phyloP scores from a whole-genome alignment of 257 asterid genomes.

The Penstemon barbatus region DNA sequence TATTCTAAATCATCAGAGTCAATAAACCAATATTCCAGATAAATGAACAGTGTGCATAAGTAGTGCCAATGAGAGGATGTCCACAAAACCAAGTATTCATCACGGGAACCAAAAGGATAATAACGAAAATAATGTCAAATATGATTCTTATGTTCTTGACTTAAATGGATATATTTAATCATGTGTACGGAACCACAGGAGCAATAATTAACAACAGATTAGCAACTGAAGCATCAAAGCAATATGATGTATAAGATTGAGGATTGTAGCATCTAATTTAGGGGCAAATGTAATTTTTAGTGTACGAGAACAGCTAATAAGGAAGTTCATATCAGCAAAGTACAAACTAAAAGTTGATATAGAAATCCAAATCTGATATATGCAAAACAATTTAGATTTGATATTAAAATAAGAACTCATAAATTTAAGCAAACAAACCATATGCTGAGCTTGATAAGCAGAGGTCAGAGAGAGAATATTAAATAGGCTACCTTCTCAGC shows the following conservation, averaged over 20 bases:
- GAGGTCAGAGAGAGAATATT: not conserved
- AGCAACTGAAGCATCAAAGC: not conserved
- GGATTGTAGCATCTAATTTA: not conserved
- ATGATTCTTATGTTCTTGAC: not conserved
- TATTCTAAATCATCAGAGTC: not conserved
- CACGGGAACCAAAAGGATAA: not conserved
- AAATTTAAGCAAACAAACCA: not conserved
- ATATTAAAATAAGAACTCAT: not conserved
- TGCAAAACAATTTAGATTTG: not conserved
- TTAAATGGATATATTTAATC: not conserved
- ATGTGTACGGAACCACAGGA: not conserved
- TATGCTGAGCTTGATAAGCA: slow-evolving; percentile 4
- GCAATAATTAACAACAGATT: not conserved
- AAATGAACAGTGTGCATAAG: not conserved
- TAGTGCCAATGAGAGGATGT: not conserved
- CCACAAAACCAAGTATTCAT: not conserved
- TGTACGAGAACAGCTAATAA: not conserved
- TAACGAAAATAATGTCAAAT: not conserved
- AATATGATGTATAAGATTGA: not conserved
- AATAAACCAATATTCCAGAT: not conserved
- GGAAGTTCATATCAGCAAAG: not conserved
- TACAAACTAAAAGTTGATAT: not conserved
- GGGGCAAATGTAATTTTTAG: not conserved
- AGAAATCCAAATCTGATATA: not conserved
- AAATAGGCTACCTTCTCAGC: slow-evolving; percentile 71